Percentiles rank a stretch among this genome's conserved stretches.
phyloP scores from a whole-genome alignment of 768 basidiomycete species.

The Hygrocybe punicea region DNA sequence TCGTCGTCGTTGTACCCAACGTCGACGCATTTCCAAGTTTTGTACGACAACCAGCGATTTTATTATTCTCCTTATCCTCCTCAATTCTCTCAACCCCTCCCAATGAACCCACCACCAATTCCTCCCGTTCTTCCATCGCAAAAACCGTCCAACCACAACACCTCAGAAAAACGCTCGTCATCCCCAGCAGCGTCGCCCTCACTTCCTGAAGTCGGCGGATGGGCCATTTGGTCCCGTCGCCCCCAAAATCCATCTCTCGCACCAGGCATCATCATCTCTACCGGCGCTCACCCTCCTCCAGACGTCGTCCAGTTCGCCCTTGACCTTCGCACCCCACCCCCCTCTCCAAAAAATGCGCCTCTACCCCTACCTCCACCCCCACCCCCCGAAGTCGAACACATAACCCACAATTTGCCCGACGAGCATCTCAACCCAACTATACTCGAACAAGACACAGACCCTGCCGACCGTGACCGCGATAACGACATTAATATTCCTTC shows the following conservation, averaged over 20 bases:
- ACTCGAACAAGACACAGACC: constrained; percentile 17
- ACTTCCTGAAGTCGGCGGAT: constrained; percentile 29
- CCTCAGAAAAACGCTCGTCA: background rate
- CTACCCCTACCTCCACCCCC: constrained; percentile 18
- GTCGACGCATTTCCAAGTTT: background rate
- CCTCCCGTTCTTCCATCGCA: constrained; percentile 43
- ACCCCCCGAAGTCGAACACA: background rate
- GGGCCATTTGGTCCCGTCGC: constrained; percentile 72
- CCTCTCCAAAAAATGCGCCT: constrained; percentile 29
- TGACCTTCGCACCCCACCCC: constrained; percentile 49
- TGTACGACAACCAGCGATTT: too few relatives aligned
- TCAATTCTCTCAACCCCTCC: constrained; percentile 43
- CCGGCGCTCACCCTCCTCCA: constrained; percentile 57
- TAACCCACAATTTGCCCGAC: constrained; percentile 5
- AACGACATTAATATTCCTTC: constrained; percentile 19
- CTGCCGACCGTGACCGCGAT: background rate
- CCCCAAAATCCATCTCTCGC: constrained; percentile 62
- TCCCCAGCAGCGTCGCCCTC: constrained; percentile 1
- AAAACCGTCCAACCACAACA: constrained; percentile 1
- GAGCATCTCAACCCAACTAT: constrained; percentile 23
- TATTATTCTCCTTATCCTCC: constrained; percentile 27
- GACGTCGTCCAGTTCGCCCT: constrained; percentile 57
- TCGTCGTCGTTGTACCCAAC: background rate
- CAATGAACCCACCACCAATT: constrained; percentile 63
- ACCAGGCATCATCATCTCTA: constrained; percentile 70